Evolutionary conservation across 306 rosid species (phyloP), one percentile per base, ranked within the genome.

Genomic region (Comarum palustre): DNA sequence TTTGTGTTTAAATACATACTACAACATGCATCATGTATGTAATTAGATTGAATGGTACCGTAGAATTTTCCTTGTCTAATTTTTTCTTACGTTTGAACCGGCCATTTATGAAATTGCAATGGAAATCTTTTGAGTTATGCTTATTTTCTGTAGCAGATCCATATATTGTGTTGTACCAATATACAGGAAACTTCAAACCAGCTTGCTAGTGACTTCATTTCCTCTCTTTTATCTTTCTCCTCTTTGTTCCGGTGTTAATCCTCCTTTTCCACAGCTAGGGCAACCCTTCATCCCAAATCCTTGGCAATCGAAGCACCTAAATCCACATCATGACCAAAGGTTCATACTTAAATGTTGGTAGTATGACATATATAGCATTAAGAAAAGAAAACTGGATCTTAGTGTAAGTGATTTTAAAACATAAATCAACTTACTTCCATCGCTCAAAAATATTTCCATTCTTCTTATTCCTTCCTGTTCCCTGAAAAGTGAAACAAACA

Each of bases 371-470:
- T 72, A 57, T 5, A 6, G 31, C 8, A 16, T 3, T 4, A 41
- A 19, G 1, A 7, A 62, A 8, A 2, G 43, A 62, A 46, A 50
- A 19, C 24, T 68, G 4, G 43, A 6, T 42, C 3, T 24, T 66
- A 0, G 47, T 42, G 6, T 42, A 4, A 48, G 10, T 17, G 24
- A 19, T 7, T 14, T 36, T 11, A 45, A 58, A 27, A n/a, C 29
- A 38, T 3, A 52, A 48, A 10, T 54, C 38, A 31, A 73, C 89
- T 90, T 73, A 93, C 97, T 93, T 93, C 98, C 97, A 90, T 0
- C 98, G 86, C 78, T 93, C 98, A 78, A 93, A 93, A 29, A 93
- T 87, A 73, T 93, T 93, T 47, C 93, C 98, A 59, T 93, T 87
- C 81, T 93, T 93, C 57, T 89, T 93, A 67, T 90, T 93, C 83